These are phyloP conservation scores for Marchantia paleacea DNA, from an alignment of 225 moss, liverwort and hornwort species.

Conservation along the genomic window DNA sequence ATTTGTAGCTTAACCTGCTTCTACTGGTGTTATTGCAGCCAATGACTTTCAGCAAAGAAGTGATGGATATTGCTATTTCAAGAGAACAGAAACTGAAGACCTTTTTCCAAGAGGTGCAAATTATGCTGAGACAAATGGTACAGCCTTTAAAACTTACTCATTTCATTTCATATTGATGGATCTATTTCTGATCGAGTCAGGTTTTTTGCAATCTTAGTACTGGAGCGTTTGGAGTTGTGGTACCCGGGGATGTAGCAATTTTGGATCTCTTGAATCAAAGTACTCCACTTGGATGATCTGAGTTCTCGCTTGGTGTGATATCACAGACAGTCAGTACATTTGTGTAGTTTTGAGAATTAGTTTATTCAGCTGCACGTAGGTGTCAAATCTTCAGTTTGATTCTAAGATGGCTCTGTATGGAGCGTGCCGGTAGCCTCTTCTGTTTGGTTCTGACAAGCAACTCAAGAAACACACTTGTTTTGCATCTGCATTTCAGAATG, in stretches of 20 bases:
- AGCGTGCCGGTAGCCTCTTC: too few relatives aligned
- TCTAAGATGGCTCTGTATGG: too few relatives aligned
- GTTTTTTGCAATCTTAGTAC: too few relatives aligned
- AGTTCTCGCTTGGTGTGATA: too few relatives aligned
- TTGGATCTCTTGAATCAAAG: too few relatives aligned
- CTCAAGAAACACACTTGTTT: too few relatives aligned
- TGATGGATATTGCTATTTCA: conserved; percentile 25
- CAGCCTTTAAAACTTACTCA: neutral
- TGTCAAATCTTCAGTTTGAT: too few relatives aligned
- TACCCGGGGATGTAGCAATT: neutral
- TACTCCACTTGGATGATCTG: too few relatives aligned
- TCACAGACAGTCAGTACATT: too few relatives aligned
- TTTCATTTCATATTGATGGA: neutral
- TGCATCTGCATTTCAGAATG: conserved; percentile 36
- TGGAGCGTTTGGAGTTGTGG: neutral
- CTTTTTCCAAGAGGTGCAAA: conserved; percentile 39
- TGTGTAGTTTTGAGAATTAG: too few relatives aligned
- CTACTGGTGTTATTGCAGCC: conserved; percentile 28
- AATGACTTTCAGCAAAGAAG: conserved; percentile 47
- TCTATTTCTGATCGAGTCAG: neutral
- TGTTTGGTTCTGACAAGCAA: too few relatives aligned
- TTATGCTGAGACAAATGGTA: conserved; percentile 35
- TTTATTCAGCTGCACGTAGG: too few relatives aligned
- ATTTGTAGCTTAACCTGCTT: neutral
- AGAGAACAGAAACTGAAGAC: conserved; percentile 42